Evolutionary conservation across 306 rosid genomes (phyloP).

Genomic region (Pachyrhizus erosus): DNA sequence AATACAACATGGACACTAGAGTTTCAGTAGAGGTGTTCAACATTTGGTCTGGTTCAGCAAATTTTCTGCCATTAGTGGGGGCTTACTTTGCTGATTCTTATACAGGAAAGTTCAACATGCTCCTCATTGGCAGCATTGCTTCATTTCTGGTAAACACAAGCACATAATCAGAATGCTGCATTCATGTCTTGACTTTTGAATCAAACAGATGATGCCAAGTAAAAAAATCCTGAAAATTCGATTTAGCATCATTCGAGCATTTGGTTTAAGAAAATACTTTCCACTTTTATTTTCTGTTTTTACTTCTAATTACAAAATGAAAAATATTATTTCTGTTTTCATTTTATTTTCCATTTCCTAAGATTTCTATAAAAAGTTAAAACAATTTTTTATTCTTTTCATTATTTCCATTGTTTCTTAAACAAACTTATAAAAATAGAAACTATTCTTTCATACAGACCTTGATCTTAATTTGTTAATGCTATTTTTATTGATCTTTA

Average conservation of each 20-base stretch:
- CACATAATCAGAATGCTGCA: background rate
- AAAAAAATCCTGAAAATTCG: background rate
- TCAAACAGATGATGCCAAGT: background rate
- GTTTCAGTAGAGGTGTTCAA: constrained; percentile 57
- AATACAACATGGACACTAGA: constrained; percentile 60
- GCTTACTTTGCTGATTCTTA: constrained; percentile 65
- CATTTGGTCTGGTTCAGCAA: constrained; percentile 66
- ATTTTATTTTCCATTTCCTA: background rate
- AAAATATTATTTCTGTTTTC: background rate
- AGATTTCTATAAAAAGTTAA: background rate
- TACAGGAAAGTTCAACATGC: constrained; percentile 57
- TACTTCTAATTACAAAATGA: background rate
- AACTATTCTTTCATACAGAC: background rate
- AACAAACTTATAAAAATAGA: background rate
- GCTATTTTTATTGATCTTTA: background rate
- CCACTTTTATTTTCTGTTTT: background rate
- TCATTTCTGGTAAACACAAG: constrained; percentile 53
- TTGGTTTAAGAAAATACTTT: background rate
- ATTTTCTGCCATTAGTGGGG: constrained; percentile 61
- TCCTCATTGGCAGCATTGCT: constrained; percentile 52
- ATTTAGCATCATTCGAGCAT: background rate
- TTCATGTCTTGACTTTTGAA: background rate
- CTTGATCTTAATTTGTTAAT: background rate
- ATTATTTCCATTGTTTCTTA: background rate
- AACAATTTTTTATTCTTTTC: background rate